Conservation (phyloP, 176 grass and related monocot genomes). For the Pontederia crassipes region DNA sequence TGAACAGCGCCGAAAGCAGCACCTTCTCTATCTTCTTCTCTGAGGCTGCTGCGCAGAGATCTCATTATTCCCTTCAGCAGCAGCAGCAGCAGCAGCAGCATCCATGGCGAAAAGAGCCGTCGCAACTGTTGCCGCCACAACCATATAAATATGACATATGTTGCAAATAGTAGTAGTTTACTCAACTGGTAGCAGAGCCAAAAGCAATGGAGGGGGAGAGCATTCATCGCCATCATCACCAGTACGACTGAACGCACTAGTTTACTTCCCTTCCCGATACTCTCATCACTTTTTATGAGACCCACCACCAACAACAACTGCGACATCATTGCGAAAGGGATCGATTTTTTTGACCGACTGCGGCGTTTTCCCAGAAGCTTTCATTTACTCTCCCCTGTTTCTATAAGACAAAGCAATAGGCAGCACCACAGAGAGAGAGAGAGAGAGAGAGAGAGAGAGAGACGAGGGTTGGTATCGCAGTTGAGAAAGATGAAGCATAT, state of each 20-base stretch:
- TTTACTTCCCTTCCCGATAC: not conserved
- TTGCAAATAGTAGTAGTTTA: too few relatives aligned
- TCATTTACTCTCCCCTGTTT: not conserved
- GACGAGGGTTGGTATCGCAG: not conserved
- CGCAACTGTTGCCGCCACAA: too few relatives aligned
- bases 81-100: too few relatives aligned
- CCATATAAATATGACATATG: too few relatives aligned
- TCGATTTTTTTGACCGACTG: not conserved
- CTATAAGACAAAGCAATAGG: not conserved
- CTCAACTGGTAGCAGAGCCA: too few relatives aligned
- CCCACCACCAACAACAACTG: not conserved
- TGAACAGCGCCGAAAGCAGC: too few relatives aligned
- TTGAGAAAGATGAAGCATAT: conserved; percentile 82
- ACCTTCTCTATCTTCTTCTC: too few relatives aligned
- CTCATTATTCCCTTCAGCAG: too few relatives aligned
- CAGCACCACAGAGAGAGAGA: not conserved
- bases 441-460: conserved; percentile 9
- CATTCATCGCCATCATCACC: not conserved
- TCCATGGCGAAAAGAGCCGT: too few relatives aligned
- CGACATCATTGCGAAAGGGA: not conserved
- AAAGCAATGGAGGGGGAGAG: too few relatives aligned
- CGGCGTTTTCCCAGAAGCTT: not conserved
- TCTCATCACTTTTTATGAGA: not conserved
- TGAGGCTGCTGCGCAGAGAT: too few relatives aligned
- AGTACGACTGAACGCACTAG: not conserved